These are phyloP conservation scores for Ascobolus immersus DNA, from an alignment of 495 filamentous ascomycete genomes.

Conservation along the genomic window DNA sequence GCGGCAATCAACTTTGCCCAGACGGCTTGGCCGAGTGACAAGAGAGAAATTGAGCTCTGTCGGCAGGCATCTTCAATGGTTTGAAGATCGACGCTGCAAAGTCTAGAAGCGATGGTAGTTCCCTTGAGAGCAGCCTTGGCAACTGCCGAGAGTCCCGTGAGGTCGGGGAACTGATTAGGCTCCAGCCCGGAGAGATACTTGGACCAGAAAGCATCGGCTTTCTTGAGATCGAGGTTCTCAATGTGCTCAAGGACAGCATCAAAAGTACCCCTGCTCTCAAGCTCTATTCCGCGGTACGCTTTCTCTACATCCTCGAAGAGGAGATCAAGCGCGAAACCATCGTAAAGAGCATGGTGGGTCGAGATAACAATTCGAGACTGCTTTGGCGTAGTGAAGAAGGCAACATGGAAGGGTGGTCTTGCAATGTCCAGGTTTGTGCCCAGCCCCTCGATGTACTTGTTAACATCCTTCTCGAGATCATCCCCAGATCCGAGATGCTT, in stretches of 20 bases:
- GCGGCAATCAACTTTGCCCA: slow-evolving; percentile 37
- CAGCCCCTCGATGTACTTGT: slow-evolving; percentile 8
- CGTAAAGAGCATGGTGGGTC: slow-evolving; percentile 64
- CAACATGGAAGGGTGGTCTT: slow-evolving; percentile 16
- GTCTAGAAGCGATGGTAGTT: slow-evolving; percentile 6
- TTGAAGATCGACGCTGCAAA: slow-evolving; percentile 17
- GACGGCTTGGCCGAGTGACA: slow-evolving; percentile 38
- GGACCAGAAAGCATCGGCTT: slow-evolving; percentile 37
- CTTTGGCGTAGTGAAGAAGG: slow-evolving; percentile 7
- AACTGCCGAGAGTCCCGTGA: slow-evolving; percentile 7
- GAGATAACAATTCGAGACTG: slow-evolving; percentile 25
- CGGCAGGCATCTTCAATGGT: slow-evolving; percentile 24
- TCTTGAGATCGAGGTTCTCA: slow-evolving; percentile 14
- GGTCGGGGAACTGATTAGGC: slow-evolving; percentile 22
- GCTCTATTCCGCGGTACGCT: slow-evolving; percentile 18
- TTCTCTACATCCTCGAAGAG: slow-evolving; percentile 40
- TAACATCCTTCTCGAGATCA: slow-evolving; percentile 3
- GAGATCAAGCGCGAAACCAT: slow-evolving; percentile 40
- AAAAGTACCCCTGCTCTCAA: slow-evolving; percentile 24
- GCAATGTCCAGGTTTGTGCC: slow-evolving; percentile 5
- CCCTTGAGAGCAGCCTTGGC: slow-evolving; percentile 8
- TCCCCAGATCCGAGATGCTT: slow-evolving; percentile 4
- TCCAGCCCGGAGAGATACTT: slow-evolving; percentile 24
- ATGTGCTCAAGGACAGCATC: slow-evolving; percentile 27
- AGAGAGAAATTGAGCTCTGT: slow-evolving; percentile 29